Conservation (phyloP, 306 rosid genomes). For the Mimosa bimucronata region DNA sequence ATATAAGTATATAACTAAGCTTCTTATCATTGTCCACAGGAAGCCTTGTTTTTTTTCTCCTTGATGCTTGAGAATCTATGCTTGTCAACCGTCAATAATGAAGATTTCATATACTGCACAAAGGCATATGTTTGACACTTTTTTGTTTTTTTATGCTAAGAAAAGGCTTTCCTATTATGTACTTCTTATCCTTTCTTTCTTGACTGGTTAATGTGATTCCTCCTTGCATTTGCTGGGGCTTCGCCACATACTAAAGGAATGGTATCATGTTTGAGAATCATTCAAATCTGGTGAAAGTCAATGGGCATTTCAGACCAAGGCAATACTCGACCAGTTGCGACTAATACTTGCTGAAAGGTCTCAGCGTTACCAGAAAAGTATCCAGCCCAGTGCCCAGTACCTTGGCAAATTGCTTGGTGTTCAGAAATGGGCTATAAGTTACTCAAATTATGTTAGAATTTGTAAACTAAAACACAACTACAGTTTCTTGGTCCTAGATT, state of each 20-base stretch:
- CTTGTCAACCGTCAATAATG: conserved; percentile 40
- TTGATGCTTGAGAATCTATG: conserved; percentile 42
- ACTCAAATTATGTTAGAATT: neutral
- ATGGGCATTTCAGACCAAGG: conserved; percentile 46
- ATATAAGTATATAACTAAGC: neutral
- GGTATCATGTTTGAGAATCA: conserved; percentile 38
- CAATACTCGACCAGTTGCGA: conserved; percentile 40
- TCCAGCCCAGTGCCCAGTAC: conserved; percentile 43
- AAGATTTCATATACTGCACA: conserved; percentile 47
- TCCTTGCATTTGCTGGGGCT: conserved; percentile 14
- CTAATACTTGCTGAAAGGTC: conserved; percentile 46
- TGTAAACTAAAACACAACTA: neutral
- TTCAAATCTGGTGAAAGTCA: conserved; percentile 37
- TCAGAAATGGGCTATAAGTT: conserved; percentile 40
- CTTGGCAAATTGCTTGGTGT: conserved; percentile 44
- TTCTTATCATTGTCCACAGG: conserved; percentile 34
- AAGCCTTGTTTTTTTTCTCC: conserved; percentile 44
- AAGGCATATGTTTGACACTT: conserved; percentile 37
- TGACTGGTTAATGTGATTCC: conserved; percentile 16
- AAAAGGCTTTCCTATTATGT: conserved; percentile 18
- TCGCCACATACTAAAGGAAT: conserved; percentile 42
- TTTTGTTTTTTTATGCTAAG: neutral
- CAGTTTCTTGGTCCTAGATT: neutral
- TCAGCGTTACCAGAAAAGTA: conserved; percentile 37
- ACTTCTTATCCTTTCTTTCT: conserved; percentile 10